phyloP scores from a whole-genome alignment of 2,329 filamentous ascomycete genomes.

The Colletotrichum paranaense region DNA sequence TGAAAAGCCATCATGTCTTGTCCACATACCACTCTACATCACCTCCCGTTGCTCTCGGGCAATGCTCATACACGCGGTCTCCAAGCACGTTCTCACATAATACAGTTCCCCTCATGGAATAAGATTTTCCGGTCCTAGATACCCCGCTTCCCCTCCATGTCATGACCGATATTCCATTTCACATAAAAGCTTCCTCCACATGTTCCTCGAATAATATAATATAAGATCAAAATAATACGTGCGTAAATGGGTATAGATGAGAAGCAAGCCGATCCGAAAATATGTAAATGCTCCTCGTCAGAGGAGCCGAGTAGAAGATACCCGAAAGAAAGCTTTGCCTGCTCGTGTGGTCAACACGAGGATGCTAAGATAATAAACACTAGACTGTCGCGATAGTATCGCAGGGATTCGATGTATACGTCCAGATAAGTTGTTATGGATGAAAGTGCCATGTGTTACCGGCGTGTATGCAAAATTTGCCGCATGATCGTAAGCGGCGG shows the following conservation, averaged over 20 bases:
- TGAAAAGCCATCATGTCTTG: constrained; percentile 5
- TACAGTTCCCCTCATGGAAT: constrained; percentile 2
- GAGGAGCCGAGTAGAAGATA: constrained; percentile 1
- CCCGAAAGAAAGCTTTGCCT: constrained; percentile 32
- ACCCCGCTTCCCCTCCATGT: constrained; percentile 14
- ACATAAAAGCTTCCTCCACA: constrained; percentile 22
- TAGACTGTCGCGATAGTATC: constrained; percentile 22
- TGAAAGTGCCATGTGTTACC: constrained; percentile 21
- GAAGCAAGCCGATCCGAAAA: constrained; percentile 33
- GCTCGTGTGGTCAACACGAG: constrained; percentile 15
- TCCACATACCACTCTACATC: not conserved
- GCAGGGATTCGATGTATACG: constrained; percentile 17
- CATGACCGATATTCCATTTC: constrained; percentile 31
- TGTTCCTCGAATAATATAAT: constrained; percentile 13
- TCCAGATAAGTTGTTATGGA: constrained; percentile 22
- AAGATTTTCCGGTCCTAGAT: constrained; percentile 24
- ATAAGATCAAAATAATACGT: constrained; percentile 33
- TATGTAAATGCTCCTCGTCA: constrained; percentile 15
- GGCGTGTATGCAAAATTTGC: constrained; percentile 30
- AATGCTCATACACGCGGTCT: not conserved
- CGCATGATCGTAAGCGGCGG: constrained; percentile 31
- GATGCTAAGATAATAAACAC: constrained; percentile 37
- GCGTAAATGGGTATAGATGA: constrained; percentile 38
- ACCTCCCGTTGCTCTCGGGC: not conserved
- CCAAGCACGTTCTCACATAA: constrained; percentile 10